Evolutionary conservation across 2,329 filamentous ascomycete species (phyloP).

Genomic region (Fusarium avenaceum): DNA sequence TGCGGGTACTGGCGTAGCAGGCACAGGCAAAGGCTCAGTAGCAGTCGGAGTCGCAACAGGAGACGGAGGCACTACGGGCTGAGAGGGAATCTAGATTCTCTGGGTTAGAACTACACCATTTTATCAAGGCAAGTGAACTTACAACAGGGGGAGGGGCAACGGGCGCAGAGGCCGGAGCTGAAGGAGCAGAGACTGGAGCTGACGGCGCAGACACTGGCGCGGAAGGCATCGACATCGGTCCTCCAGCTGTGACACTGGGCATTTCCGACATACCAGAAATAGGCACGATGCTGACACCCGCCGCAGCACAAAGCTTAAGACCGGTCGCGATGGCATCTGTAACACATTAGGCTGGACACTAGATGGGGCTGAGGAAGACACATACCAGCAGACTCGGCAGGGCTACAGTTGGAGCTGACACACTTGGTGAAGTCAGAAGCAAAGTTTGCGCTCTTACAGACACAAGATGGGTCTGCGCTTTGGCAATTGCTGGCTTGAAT

Average conservation of each 20-base stretch:
- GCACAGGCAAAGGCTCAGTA: not conserved
- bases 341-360: not conserved
- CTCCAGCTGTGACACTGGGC: not conserved
- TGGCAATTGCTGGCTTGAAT: constrained; percentile 17
- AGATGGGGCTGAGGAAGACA: not conserved
- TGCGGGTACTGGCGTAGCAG: not conserved
- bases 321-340: constrained; percentile 5
- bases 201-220: not conserved
- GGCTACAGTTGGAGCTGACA: not conserved
- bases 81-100: not conserved
- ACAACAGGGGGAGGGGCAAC: constrained; percentile 14
- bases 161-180: not conserved
- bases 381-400: constrained; percentile 19
- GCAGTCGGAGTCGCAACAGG: constrained; percentile 4
- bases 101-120: not conserved
- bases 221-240: not conserved
- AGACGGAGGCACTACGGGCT: not conserved
- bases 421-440: not conserved
- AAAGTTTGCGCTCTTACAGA: constrained; percentile 21
- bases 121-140: not conserved
- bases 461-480: constrained; percentile 12
- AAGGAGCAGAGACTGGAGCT: not conserved
- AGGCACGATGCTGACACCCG: constrained; percentile 5
- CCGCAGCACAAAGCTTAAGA: constrained; percentile 7
- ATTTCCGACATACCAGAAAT: not conserved